Evolutionary conservation across 1,284 basidiomycete genomes (phyloP), one percentile per base, ranked within the genome.

Genomic region (Moesziomyces sp.): DNA sequence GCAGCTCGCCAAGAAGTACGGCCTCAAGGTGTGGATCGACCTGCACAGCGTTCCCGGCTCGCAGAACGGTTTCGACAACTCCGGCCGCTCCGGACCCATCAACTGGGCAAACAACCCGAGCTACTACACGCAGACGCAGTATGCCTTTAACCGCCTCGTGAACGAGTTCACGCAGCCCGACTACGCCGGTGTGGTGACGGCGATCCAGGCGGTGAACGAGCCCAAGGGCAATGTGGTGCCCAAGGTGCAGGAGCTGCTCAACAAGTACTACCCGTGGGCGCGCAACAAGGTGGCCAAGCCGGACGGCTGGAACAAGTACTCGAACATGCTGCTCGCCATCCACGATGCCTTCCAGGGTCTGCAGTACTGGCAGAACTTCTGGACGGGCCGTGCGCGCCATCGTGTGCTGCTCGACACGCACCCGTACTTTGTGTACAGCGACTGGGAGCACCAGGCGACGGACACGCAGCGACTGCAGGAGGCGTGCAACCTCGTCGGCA

Each of bases 11-110:
- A 83, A 86, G 38, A 88, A 89, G 38, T 85, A 93, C 78, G 89
- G 89, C 3, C 85, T 97, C 63, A 94, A 94, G 83, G 87, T 97
- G 59, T 90, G 96, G 58, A 85, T 93, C 48, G 92, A 93, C 85
- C 86, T 93, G 30, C 86, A 87, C 74, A 83, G 85, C 30, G 86
- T 84, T 13, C 86, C 85, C 13, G 85, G 85, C 28, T 81, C 78
- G 38, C 86, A 86, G 71, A 86, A 88, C 80, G 76, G 76, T 9
- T 81, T 73, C 46, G 80, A 81, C 68, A 78, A 83, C 85, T 92
- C 91, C 14, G 93, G 93, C 6, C 90, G 90, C 46, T 87, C 86
- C 58, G 87, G 90, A 52, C 76, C 86, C 13, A 90, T 92, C n/a
- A 77, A 86, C 49, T 97, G 93, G 94, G 90, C 92, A 24, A 88